Evolutionary conservation across 1,284 basidiomycete genomes (phyloP).

Genomic region (Ustilago cynodontis): DNA sequence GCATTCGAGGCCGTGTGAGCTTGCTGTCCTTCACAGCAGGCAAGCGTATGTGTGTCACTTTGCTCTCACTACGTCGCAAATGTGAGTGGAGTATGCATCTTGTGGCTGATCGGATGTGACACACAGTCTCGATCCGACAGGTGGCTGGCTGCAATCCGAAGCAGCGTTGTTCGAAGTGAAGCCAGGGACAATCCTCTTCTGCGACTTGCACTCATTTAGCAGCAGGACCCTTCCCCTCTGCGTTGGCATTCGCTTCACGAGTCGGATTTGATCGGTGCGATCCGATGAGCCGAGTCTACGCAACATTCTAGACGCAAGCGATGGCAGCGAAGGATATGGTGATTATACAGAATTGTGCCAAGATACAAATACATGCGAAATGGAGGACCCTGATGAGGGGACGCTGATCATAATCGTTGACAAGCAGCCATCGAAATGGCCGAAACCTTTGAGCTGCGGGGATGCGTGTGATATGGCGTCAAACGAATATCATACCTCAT

Average conservation of each 20-base stretch:
- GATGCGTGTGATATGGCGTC: not conserved
- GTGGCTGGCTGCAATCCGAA: not conserved
- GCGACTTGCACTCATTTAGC: not conserved
- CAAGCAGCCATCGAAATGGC: not conserved
- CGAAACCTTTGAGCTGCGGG: not conserved
- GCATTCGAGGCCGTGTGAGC: slow-evolving; percentile 1
- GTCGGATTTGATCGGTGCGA: not conserved
- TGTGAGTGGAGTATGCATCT: no score
- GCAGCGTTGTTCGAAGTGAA: not conserved
- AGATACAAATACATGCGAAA: not conserved
- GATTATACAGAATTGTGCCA: slow-evolving; percentile 6
- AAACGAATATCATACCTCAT: slow-evolving; percentile 10
- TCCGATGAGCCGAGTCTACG: not conserved
- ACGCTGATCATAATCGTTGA: not conserved
- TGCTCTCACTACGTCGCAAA: no score
- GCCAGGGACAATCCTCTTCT: not conserved
- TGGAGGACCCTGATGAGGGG: not conserved
- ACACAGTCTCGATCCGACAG: no score
- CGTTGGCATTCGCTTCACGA: not conserved
- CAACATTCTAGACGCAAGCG: no score
- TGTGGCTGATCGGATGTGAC: no score
- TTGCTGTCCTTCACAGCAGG: not conserved
- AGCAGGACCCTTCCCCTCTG: not conserved
- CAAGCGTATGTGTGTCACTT: no score
- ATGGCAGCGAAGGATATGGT: not conserved